phyloP scores from a whole-genome alignment of 225 moss, liverwort and hornwort genomes.

The Takakia lepidozioides region DNA sequence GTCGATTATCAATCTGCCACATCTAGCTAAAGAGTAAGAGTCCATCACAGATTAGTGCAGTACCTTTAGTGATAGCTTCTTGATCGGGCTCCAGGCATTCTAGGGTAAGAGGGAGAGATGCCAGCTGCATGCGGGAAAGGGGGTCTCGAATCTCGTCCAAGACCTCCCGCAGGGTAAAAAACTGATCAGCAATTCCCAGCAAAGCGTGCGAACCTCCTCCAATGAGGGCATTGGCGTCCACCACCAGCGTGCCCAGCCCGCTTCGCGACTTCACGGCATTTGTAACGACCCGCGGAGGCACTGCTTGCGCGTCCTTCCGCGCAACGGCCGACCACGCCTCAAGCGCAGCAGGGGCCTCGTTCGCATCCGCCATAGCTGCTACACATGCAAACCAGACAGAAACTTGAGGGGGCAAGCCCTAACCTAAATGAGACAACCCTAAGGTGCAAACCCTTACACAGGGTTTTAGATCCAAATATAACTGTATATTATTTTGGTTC shows the following conservation, averaged over 20 bases:
- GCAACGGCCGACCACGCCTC: conserved; percentile 70
- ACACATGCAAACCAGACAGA: too few relatives aligned
- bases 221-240: conserved; percentile 82
- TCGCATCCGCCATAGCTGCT: too few relatives aligned
- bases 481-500: too few relatives aligned
- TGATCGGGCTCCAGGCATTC: conserved; percentile 70
- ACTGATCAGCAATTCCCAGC: conserved; percentile 59
- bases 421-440: too few relatives aligned
- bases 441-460: too few relatives aligned
- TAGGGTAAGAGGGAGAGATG: conserved; percentile 63
- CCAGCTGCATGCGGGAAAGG: conserved; percentile 72
- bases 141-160: conserved; percentile 88
- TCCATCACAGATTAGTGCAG: background rate
- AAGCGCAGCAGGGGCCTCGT: background rate
- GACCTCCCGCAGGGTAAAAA: conserved; percentile 71
- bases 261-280: conserved; percentile 51
- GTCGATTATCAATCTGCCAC: background rate
- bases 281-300: conserved; percentile 31
- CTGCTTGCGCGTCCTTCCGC: conserved; percentile 64
- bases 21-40: background rate
- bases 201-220: conserved; percentile 72
- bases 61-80: conserved; percentile 61
- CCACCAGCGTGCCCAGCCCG: conserved; percentile 72
- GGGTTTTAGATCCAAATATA: too few relatives aligned
- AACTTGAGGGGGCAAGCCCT: too few relatives aligned